Percentiles rank a stretch among this genome's conserved stretches.
Conservation (phyloP, 73 alveolate species). For the Tetrahymena elliotti region DNA sequence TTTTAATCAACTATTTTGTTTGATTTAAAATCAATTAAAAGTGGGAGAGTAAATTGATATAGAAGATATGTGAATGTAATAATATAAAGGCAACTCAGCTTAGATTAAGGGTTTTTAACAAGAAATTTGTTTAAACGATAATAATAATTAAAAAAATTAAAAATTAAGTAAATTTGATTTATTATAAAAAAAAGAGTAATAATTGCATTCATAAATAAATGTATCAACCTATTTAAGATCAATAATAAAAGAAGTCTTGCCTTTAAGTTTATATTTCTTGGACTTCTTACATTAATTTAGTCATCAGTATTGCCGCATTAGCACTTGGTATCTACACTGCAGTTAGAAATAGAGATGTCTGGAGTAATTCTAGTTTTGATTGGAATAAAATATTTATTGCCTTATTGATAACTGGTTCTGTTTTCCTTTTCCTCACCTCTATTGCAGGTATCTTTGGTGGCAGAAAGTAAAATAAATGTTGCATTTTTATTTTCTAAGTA, state of each 20-base stretch:
- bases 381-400: not conserved
- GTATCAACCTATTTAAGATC: not conserved
- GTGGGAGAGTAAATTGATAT: not conserved
- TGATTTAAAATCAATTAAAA: too few species aligned
- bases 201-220: not conserved
- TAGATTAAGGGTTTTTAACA: not conserved
- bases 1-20: not conserved
- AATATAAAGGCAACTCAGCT: not conserved
- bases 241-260: not conserved
- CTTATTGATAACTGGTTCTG: not conserved
- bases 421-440: not conserved
- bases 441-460: not conserved
- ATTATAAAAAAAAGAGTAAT: not conserved
- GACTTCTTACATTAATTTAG: not conserved
- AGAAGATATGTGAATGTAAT: too few species aligned
- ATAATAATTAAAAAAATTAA: not conserved
- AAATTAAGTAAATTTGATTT: not conserved
- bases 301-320: not conserved
- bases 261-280: not conserved
- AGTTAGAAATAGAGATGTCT: not conserved
- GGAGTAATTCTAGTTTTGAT: not conserved
- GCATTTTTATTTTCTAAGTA: not conserved
- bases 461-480: not conserved
- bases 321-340: not conserved
- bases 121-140: too few species aligned